These are phyloP conservation scores for Polytolypa hystricis DNA, from an alignment of 2,329 filamentous ascomycete genomes.

Conservation along the genomic window DNA sequence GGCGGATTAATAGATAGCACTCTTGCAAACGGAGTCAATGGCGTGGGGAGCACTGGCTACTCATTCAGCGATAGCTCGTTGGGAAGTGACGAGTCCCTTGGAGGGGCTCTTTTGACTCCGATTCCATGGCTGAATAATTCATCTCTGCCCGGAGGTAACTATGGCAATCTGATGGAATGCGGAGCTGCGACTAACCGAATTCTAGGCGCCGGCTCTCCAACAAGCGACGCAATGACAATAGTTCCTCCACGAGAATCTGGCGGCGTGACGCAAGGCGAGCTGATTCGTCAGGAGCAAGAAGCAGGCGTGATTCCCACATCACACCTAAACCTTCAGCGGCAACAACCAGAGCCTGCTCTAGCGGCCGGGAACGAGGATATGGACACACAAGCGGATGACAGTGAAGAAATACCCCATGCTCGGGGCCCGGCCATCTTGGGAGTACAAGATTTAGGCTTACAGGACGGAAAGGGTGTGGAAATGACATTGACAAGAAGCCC, in stretches of 20 bases:
- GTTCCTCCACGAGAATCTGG: constrained; percentile 29
- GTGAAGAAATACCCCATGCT: constrained; percentile 61
- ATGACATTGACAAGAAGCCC: constrained; percentile 22
- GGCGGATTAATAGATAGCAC: constrained; percentile 27
- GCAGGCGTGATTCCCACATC: constrained; percentile 65
- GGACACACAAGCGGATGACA: constrained; percentile 37
- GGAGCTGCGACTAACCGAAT: constrained; percentile 11
- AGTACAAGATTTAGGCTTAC: constrained; percentile 74
- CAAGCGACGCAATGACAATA: neutral
- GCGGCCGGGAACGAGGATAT: constrained; percentile 10
- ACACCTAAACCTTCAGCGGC: constrained; percentile 25
- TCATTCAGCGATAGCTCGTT: constrained; percentile 34
- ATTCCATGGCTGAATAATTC: constrained; percentile 68
- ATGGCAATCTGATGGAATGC: constrained; percentile 13
- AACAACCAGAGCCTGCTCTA: constrained; percentile 14
- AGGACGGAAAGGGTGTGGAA: constrained; percentile 40
- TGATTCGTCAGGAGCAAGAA: constrained; percentile 76
- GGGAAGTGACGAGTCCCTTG: constrained; percentile 78
- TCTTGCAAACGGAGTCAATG: constrained; percentile 46
- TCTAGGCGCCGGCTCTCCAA: constrained; percentile 2
- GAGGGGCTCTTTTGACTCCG: constrained; percentile 81
- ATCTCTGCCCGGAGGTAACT: constrained; percentile 10
- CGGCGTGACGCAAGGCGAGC: constrained; percentile 70
- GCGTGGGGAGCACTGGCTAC: constrained; percentile 25
- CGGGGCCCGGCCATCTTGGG: constrained; percentile 77